Evolutionary conservation across 768 basidiomycete genomes (phyloP).

Genomic region (Mrakia frigida): DNA sequence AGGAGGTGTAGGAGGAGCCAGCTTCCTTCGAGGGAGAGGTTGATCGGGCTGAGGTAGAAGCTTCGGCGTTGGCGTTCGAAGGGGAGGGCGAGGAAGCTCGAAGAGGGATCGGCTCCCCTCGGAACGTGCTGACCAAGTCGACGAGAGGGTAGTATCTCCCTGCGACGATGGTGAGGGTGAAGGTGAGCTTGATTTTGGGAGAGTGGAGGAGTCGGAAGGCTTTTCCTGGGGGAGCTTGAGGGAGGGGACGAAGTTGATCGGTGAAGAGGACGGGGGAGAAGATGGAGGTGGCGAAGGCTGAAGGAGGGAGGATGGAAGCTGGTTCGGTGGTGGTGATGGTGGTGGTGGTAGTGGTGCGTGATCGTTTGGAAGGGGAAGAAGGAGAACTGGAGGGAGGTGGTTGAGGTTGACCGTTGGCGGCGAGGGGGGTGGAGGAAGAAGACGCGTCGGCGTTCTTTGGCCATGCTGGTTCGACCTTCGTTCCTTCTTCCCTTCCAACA

Average conservation of each 20-base stretch:
- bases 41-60: neutral
- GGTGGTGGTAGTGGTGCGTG: no score
- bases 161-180: neutral
- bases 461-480: neutral
- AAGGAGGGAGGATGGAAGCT: neutral
- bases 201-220: neutral
- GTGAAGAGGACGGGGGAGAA: neutral
- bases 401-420: neutral
- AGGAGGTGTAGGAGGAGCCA: no score
- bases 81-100: no score
- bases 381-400: neutral
- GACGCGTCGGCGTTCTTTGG: neutral
- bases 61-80: no score
- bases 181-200: neutral
- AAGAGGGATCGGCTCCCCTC: neutral
- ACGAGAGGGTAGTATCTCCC: neutral
- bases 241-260: neutral
- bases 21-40: neutral
- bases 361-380: neutral
- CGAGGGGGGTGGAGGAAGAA: neutral
- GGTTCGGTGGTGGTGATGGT: neutral
- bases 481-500: neutral
- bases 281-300: neutral
- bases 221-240: neutral
- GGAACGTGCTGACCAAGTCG: neutral